Conservation (phyloP, 306 rosid genomes). For the Cucurbita pepo region DNA sequence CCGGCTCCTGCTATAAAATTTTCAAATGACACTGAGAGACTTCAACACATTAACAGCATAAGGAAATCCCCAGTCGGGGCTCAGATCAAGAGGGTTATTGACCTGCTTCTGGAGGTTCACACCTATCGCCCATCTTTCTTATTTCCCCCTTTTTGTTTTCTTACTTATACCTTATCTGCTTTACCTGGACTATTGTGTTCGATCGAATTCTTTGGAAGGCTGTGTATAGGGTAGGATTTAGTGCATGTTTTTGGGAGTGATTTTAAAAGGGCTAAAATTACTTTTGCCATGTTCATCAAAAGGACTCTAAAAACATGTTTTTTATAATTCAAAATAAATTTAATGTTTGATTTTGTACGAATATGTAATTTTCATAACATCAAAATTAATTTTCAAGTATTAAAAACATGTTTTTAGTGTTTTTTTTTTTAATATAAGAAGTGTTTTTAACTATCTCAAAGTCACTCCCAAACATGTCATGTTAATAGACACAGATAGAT, state of each 20-base stretch:
- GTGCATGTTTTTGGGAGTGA: too few relatives aligned
- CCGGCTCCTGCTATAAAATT: constrained; percentile 51
- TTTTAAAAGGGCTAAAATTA: too few relatives aligned
- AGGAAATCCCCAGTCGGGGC: constrained; percentile 76
- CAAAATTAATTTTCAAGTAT: too few relatives aligned
- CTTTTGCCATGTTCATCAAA: too few relatives aligned
- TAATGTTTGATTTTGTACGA: too few relatives aligned
- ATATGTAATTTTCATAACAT: too few relatives aligned
- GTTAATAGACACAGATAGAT: background rate
- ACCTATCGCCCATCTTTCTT: constrained; percentile 1
- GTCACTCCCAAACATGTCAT: too few relatives aligned
- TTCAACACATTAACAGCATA: constrained; percentile 69
- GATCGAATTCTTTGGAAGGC: background rate
- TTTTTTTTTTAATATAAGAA: too few relatives aligned
- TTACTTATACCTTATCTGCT: background rate
- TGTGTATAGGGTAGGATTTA: background rate
- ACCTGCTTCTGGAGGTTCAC: constrained; percentile 58
- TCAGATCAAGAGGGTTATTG: constrained; percentile 84
- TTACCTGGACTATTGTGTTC: background rate
- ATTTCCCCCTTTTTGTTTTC: background rate
- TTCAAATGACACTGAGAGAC: constrained; percentile 86
- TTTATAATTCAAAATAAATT: too few relatives aligned
- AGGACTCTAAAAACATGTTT: too few relatives aligned
- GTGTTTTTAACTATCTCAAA: too few relatives aligned
- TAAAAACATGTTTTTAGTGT: too few relatives aligned